Evolutionary conservation across 2,329 filamentous ascomycete genomes (phyloP), one percentile per base, ranked within the genome.

Genomic region (Madurella mycetomatis): DNA sequence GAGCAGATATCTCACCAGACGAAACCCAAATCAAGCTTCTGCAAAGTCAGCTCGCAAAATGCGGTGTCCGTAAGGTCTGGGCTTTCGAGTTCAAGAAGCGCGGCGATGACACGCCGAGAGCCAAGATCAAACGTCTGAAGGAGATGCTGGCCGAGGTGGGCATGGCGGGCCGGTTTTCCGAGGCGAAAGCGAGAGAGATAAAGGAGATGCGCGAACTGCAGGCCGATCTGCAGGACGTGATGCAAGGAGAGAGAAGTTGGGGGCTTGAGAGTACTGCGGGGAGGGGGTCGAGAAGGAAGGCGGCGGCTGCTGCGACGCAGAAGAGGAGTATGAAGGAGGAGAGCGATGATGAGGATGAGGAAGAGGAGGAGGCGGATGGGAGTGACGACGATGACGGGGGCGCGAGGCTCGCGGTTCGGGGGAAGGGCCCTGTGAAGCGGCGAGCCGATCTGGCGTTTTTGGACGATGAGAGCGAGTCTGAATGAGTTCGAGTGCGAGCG

Each of bases 41-140:
- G 3, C 92, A 97, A 72, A 82, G 84, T 9, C 90, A 92, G 70
- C 80, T 99, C 7, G 73, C 86, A 44, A 96, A 96, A 71, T 99
- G 92, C 65, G 92, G 92, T 31, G 83, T 96, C 52, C 87, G 90
- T 50, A 97, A 96, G 68, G 82, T 96, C 57, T 99, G 94, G 92
- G 82, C 81, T 47, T 84, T 87, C 59, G 90, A 96, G 70, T 79
- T 99, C 30, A 89, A 89, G 68, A 76, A 84, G 51, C 91, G 82
- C 64, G 80, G 79, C 1, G 81, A 85, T 52, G 88, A 92, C 19
- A 68, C 53, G 9, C 25, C 80, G 4, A 87, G 84, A 57, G 89
- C 83, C 47, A 96, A 96, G 76, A 89, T 96, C 58, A 79, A 78
- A 49, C 90, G 96, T 67, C 77, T 99, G 8, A 89, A 84, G 67